Conservation (phyloP, 768 basidiomycete genomes). For the Tylopilus felleus region DNA sequence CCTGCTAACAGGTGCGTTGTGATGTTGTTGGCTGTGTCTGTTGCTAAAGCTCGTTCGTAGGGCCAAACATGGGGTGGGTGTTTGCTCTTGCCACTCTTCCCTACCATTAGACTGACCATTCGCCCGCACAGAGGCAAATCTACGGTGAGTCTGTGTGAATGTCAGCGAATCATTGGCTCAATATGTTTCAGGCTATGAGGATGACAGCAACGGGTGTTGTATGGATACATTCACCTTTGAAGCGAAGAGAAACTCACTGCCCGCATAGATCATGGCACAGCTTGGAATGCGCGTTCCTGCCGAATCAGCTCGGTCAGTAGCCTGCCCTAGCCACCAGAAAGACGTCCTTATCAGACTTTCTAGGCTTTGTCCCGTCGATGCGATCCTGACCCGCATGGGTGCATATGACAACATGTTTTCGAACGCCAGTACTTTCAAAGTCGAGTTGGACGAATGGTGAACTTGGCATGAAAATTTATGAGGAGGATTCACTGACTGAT, state of each 20-base stretch:
- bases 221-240: conserved; percentile 22
- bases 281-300: conserved; percentile 96
- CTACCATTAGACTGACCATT: not conserved
- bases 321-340: not conserved
- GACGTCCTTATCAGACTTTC: conserved; percentile 6
- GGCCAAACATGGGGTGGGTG: conserved; percentile 85
- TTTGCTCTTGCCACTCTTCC: not conserved
- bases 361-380: conserved; percentile 85
- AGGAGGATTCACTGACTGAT: not conserved
- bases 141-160: conserved; percentile 43
- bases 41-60: conserved; percentile 32
- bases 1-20: conserved; percentile 72
- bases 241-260: conserved; percentile 4
- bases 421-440: conserved; percentile 94
- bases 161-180: not conserved
- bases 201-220: conserved; percentile 95
- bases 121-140: conserved; percentile 62
- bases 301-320: conserved; percentile 60
- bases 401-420: conserved; percentile 98
- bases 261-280: conserved; percentile 78
- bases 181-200: conserved; percentile 61
- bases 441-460: conserved; percentile 96
- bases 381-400: conserved; percentile 96
- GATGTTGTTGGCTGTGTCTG: not conserved
- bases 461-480: conserved; percentile 2